Evolutionary conservation across 345 rosid species (phyloP).

Genomic region (Linum tenue): DNA sequence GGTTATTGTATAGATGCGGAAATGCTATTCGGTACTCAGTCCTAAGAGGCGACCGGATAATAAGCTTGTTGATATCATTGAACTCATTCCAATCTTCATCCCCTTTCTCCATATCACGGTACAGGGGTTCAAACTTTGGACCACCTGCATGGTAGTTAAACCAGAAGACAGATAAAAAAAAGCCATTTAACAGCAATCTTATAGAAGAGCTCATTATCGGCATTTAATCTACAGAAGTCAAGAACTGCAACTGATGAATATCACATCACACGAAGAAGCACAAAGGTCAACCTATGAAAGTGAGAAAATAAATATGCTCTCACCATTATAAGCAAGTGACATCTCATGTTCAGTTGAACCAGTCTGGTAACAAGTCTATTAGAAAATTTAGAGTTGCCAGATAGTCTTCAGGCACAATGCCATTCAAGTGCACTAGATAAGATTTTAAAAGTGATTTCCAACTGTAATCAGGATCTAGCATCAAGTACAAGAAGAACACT

Average conservation of each 20-base stretch:
- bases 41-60: constrained; percentile 92
- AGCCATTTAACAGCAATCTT: neutral
- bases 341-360: too few species aligned
- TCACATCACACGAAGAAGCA: neutral
- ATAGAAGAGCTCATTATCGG: neutral
- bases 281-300: neutral
- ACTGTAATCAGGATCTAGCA: too few species aligned
- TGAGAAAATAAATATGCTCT: too few species aligned
- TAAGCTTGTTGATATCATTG: constrained; percentile 96
- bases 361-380: too few species aligned
- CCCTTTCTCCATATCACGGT: constrained; percentile 99
- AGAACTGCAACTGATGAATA: neutral
- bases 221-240: neutral
- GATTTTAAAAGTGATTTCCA: too few species aligned
- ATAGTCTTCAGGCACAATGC: too few species aligned
- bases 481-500: too few species aligned
- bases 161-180: neutral
- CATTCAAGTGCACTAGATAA: too few species aligned
- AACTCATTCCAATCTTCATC: constrained; percentile 99
- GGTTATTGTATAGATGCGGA: constrained; percentile 93
- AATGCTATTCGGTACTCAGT: constrained; percentile 95
- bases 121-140: constrained; percentile 96
- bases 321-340: too few species aligned
- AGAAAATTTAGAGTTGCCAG: too few species aligned
- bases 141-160: constrained; percentile 51